Evolutionary conservation across 352 stramenopile genomes (phyloP).

Genomic region (Globisporangium cylindrosporum): DNA sequence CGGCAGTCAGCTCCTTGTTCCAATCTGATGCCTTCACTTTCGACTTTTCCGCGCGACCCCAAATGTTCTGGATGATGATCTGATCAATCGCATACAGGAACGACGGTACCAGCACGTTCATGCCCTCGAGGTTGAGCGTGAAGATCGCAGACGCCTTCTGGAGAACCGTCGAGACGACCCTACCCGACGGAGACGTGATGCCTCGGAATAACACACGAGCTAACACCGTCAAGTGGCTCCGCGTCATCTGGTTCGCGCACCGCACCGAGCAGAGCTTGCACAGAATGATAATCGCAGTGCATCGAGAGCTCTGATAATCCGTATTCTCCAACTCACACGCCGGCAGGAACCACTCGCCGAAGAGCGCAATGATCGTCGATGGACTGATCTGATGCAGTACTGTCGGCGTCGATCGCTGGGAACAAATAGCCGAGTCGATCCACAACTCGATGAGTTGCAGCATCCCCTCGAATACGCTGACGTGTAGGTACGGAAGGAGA

Average conservation of each 20-base stretch:
- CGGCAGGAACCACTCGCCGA: constrained; percentile 84
- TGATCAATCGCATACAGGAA: constrained; percentile 82
- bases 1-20: constrained; percentile 78
- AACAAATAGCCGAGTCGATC: constrained; percentile 78
- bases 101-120: constrained; percentile 75
- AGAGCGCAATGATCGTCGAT: constrained; percentile 79
- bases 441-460: constrained; percentile 74
- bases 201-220: constrained; percentile 71
- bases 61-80: constrained; percentile 84
- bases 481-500: constrained; percentile 58
- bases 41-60: constrained; percentile 56
- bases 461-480: constrained; percentile 74
- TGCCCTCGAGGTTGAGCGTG: constrained; percentile 70
- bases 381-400: constrained; percentile 71
- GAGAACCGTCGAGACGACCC: constrained; percentile 80
- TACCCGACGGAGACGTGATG: constrained; percentile 65
- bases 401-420: constrained; percentile 47
- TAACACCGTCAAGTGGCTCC: constrained; percentile 60
- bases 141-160: constrained; percentile 75
- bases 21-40: constrained; percentile 74
- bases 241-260: constrained; percentile 57
- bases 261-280: constrained; percentile 77
- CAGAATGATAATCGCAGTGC: constrained; percentile 70
- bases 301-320: constrained; percentile 79
- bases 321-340: constrained; percentile 68